Percentiles rank a stretch among this genome's conserved stretches.
Conservation (phyloP, 257 asterid genomes). For the Solanum etuberosum region DNA sequence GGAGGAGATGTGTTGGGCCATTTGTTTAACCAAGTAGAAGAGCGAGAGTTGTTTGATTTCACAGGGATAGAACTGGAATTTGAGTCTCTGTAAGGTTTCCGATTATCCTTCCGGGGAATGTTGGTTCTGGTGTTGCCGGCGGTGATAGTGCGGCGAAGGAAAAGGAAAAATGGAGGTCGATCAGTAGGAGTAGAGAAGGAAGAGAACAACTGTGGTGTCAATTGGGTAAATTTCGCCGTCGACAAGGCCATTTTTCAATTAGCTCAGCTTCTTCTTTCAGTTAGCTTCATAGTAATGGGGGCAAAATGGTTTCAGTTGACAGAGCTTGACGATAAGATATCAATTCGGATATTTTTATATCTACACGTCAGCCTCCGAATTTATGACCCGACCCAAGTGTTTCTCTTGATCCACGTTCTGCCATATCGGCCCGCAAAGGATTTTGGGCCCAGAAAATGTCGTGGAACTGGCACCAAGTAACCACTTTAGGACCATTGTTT, state of each 20-base stretch:
- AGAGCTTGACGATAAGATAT: constrained; percentile 31
- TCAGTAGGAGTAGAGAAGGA: constrained; percentile 26
- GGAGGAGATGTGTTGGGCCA: constrained; percentile 48
- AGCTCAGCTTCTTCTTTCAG: neutral
- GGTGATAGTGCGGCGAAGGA: constrained; percentile 22
- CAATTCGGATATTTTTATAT: neutral
- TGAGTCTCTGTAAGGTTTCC: constrained; percentile 16
- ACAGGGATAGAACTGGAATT: constrained; percentile 1
- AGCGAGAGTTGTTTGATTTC: neutral
- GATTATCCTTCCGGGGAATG: neutral
- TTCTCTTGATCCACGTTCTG: neutral
- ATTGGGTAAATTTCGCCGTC: constrained; percentile 60
- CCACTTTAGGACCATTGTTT: neutral
- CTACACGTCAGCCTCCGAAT: neutral
- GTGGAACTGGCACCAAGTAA: neutral
- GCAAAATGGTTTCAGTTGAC: neutral
- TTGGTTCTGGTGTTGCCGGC: constrained; percentile 20
- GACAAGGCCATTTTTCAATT: constrained; percentile 37
- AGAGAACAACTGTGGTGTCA: constrained; percentile 41
- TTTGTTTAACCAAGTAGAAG: constrained; percentile 58
- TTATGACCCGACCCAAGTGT: neutral
- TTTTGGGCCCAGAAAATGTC: neutral
- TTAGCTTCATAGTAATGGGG: constrained; percentile 1
- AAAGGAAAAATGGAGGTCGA: constrained; percentile 22
- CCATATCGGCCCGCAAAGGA: neutral